Percentiles rank a stretch among this genome's conserved stretches.
Conservation (phyloP, 192 early-diverging fungal genomes). For the Coemansia guatemalensis region DNA sequence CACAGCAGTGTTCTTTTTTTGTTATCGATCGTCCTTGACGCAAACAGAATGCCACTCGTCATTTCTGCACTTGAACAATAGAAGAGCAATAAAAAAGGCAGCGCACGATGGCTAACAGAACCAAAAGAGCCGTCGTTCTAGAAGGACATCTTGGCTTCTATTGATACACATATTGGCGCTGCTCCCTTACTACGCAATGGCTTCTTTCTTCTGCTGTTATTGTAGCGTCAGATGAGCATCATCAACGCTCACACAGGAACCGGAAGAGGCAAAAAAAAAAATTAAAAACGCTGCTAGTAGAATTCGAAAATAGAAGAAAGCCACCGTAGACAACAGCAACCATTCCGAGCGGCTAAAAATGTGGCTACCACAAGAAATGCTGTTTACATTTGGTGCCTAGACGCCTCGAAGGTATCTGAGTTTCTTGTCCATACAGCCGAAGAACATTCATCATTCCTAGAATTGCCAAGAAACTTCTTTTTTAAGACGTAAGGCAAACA, state of each 20-base stretch:
- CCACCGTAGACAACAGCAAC: not conserved
- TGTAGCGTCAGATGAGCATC: not conserved
- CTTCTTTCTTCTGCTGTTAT: not conserved
- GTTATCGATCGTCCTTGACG: not conserved
- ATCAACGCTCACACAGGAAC: not conserved
- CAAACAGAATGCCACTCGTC: not conserved
- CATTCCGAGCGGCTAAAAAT: not conserved
- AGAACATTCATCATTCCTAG: not conserved
- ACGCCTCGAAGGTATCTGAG: not conserved
- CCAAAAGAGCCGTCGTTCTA: not conserved
- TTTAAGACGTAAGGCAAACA: not conserved
- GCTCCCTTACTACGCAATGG: not conserved
- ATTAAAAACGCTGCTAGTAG: not conserved
- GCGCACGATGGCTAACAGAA: not conserved
- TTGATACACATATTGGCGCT: not conserved
- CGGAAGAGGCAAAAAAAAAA: not conserved
- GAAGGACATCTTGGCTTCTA: not conserved
- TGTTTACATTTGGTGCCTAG: not conserved
- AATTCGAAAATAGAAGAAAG: not conserved
- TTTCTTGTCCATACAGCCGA: not conserved
- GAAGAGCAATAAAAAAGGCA: not conserved
- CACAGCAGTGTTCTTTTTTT: not conserved
- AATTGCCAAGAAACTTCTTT: not conserved
- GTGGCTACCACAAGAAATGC: not conserved
- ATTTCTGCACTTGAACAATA: not conserved